Evolutionary conservation across 805 yeast species (phyloP).

Genomic region (Myxozyma neglecta): DNA sequence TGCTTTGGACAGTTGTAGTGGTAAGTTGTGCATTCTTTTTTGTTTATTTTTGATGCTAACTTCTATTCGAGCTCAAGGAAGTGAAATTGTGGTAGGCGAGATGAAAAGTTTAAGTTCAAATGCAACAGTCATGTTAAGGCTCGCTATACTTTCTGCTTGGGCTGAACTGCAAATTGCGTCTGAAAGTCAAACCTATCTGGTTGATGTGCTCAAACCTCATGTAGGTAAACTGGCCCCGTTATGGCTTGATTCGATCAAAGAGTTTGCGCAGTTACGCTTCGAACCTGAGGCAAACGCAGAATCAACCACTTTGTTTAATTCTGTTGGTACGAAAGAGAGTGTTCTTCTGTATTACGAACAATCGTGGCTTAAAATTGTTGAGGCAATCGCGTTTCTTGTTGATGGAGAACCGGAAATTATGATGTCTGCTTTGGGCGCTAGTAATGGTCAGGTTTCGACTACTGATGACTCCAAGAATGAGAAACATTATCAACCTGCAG

Average conservation of each 20-base stretch:
- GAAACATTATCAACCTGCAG: conserved; percentile 38
- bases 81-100: conserved; percentile 41
- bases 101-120: conserved; percentile 40
- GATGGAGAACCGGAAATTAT: conserved; percentile 52
- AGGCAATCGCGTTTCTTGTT: conserved; percentile 68
- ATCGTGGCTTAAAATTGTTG: conserved; percentile 75
- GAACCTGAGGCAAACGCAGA: conserved; percentile 41
- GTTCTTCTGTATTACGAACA: conserved; percentile 49
- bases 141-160: conserved; percentile 47
- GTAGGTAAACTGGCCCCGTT: conserved; percentile 63
- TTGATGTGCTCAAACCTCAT: conserved; percentile 49
- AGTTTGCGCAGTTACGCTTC: conserved; percentile 67
- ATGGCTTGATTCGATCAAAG: conserved; percentile 77
- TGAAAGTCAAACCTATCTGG: conserved; percentile 40
- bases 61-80: conserved; percentile 11
- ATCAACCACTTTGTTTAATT: neutral
- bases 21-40: conserved; percentile 25
- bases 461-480: conserved; percentile 21
- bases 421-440: conserved; percentile 51
- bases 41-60: neutral
- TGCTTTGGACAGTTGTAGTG: conserved; percentile 61
- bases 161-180: conserved; percentile 42
- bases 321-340: conserved; percentile 17
- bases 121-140: conserved; percentile 40
- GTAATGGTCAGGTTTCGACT: conserved; percentile 41